phyloP scores from a whole-genome alignment of 1,284 basidiomycete genomes.

The Fistulina hepatica region DNA sequence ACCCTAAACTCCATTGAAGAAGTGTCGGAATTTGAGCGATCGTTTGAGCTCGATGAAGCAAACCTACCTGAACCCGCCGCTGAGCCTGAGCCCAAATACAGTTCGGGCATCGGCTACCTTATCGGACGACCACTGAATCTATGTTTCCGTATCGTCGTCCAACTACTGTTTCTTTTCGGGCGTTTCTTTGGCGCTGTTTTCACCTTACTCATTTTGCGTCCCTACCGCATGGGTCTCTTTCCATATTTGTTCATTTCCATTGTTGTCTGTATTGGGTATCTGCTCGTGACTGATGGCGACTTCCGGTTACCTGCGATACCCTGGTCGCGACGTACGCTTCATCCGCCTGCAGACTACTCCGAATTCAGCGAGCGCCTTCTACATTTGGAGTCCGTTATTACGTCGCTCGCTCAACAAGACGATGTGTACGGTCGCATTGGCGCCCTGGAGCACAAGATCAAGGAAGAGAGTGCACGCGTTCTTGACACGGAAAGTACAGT shows the following conservation, averaged over 20 bases:
- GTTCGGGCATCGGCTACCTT: no score
- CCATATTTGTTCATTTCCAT: no score
- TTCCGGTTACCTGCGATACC: no score
- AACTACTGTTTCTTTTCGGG: conserved; percentile 31
- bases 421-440: conserved; percentile 44
- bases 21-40: no score
- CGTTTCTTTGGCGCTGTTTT: conserved; percentile 32
- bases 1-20: no score
- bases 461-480: conserved; percentile 40
- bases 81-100: conserved; percentile 15
- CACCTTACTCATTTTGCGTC: conserved; percentile 15
- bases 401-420: conserved; percentile 39
- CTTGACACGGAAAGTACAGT: conserved; percentile 44
- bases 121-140: no score
- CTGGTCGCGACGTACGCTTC: no score
- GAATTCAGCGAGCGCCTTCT: conserved; percentile 62
- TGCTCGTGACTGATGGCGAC: no score
- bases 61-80: background rate
- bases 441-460: conserved; percentile 45
- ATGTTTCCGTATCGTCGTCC: conserved; percentile 22
- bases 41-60: no score
- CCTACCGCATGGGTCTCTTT: conserved; percentile 18
- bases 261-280: no score
- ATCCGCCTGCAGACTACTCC: conserved; percentile 47
- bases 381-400: conserved; percentile 51